Evolutionary conservation across 2,329 filamentous ascomycete genomes (phyloP).

Genomic region (Fusarium tjaetaba): DNA sequence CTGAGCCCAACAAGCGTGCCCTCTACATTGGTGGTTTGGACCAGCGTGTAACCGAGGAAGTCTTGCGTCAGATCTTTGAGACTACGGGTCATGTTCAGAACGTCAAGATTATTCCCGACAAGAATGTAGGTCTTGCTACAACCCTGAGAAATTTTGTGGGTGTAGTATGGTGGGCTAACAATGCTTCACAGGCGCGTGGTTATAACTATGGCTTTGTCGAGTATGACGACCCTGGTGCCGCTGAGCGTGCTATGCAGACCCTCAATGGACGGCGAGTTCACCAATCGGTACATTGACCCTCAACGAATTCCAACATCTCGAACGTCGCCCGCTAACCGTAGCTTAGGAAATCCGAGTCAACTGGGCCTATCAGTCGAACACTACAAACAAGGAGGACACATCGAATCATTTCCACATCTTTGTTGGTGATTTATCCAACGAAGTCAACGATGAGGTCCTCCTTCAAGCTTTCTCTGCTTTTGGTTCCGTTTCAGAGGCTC

Average conservation of each 20-base stretch:
- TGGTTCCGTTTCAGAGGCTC: slow-evolving; percentile 93
- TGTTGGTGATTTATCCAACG: slow-evolving; percentile 95
- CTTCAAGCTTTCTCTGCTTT: slow-evolving; percentile 95
- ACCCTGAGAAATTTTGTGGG: not conserved
- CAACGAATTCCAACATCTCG: not conserved
- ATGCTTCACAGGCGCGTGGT: slow-evolving; percentile 77
- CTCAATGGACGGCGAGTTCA: slow-evolving; percentile 95
- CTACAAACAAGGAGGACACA: slow-evolving; percentile 92
- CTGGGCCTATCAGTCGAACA: slow-evolving; percentile 99
- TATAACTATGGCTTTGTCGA: slow-evolving; percentile 99
- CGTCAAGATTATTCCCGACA: slow-evolving; percentile 99
- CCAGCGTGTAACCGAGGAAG: slow-evolving; percentile 93
- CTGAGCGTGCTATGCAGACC: slow-evolving; percentile 96
- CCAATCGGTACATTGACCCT: slow-evolving; percentile 73
- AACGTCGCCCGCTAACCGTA: slow-evolving; percentile 34
- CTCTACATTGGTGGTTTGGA: slow-evolving; percentile 96
- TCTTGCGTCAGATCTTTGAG: slow-evolving; percentile 97
- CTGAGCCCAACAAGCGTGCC: slow-evolving; percentile 98
- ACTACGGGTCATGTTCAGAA: slow-evolving; percentile 98
- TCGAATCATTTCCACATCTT: slow-evolving; percentile 99
- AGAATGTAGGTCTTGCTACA: slow-evolving; percentile 81
- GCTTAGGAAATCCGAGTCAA: slow-evolving; percentile 95
- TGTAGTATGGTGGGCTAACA: slow-evolving; percentile 36
- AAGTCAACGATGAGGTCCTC: slow-evolving; percentile 97
- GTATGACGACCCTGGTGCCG: slow-evolving; percentile 96